phyloP scores from a whole-genome alignment of 2,329 filamentous ascomycete species.

The Venturia oleaginea region DNA sequence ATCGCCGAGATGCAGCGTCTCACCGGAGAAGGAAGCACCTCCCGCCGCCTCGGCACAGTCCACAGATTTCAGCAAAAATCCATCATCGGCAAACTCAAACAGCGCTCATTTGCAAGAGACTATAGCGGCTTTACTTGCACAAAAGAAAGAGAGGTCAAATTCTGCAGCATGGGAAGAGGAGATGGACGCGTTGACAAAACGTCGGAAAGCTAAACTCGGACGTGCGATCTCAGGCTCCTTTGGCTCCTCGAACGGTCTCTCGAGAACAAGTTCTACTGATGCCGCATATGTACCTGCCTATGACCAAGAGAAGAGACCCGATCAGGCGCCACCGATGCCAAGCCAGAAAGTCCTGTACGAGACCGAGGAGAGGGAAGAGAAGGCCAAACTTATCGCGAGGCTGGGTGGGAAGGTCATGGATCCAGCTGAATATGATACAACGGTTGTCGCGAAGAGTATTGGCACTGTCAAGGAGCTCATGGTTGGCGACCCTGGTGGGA shows the following conservation, averaged over 20 bases:
- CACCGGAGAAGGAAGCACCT: background rate
- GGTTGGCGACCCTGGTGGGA: background rate
- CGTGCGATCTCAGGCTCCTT: constrained; percentile 9
- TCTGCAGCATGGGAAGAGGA: constrained; percentile 6
- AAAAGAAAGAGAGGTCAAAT: constrained; percentile 15
- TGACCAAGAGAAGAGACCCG: constrained; percentile 1
- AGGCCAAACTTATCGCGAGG: constrained; percentile 28
- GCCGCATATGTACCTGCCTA: background rate
- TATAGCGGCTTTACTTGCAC: constrained; percentile 17
- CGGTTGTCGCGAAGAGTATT: constrained; percentile 8
- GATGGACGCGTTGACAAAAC: constrained; percentile 4
- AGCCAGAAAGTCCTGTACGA: constrained; percentile 30
- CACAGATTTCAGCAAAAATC: background rate
- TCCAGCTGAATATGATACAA: constrained; percentile 14
- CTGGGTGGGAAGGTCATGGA: constrained; percentile 25
- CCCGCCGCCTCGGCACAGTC: background rate
- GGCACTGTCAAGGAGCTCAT: constrained; percentile 9
- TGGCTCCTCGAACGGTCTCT: constrained; percentile 6
- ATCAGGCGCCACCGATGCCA: constrained; percentile 22
- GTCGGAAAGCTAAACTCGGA: constrained; percentile 6
- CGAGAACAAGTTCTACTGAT: background rate
- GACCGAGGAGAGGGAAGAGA: constrained; percentile 25
- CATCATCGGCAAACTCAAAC: background rate
- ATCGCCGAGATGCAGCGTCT: background rate
- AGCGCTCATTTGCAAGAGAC: constrained; percentile 15